These are phyloP conservation scores for Chaetomium fimeti DNA, from an alignment of 495 filamentous ascomycete genomes.

Conservation along the genomic window DNA sequence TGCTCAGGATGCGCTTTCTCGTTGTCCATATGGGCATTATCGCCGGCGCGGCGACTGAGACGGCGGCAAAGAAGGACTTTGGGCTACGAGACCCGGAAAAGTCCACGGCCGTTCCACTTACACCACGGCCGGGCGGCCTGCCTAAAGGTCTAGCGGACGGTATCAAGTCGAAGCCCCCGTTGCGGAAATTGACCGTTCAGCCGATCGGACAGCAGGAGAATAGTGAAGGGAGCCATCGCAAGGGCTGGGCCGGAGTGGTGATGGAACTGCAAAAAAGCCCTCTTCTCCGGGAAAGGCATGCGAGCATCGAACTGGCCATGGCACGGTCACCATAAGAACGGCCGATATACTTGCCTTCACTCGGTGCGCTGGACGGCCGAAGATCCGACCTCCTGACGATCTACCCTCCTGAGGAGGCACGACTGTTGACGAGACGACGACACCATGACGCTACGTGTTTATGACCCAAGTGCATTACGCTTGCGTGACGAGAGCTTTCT, in stretches of 20 bases:
- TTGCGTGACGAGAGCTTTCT: neutral
- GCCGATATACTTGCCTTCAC: neutral
- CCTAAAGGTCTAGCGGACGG: conserved; percentile 40
- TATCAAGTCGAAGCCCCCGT: conserved; percentile 42
- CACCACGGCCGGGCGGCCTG: conserved; percentile 26
- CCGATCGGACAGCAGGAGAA: conserved; percentile 44
- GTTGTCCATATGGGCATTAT: conserved; percentile 56
- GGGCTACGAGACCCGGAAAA: conserved; percentile 35
- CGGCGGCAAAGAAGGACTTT: conserved; percentile 36
- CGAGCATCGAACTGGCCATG: conserved; percentile 53
- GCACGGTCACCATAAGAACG: conserved; percentile 23
- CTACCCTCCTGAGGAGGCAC: conserved; percentile 7
- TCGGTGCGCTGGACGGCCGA: conserved; percentile 14
- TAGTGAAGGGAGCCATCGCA: conserved; percentile 38
- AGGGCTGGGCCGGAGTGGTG: conserved; percentile 55
- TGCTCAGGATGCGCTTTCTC: conserved; percentile 58
- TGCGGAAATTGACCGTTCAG: conserved; percentile 47
- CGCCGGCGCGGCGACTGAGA: conserved; percentile 41
- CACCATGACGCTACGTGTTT: neutral
- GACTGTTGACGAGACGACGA: conserved; percentile 8
- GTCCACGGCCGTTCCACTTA: neutral
- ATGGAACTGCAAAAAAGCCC: conserved; percentile 53
- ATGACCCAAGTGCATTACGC: conserved; percentile 4
- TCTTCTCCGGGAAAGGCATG: conserved; percentile 50
- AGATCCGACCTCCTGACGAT: neutral